Base-by-base conservation (phyloP, 768 basidiomycete species). In the Saitozyma podzolica region DNA sequence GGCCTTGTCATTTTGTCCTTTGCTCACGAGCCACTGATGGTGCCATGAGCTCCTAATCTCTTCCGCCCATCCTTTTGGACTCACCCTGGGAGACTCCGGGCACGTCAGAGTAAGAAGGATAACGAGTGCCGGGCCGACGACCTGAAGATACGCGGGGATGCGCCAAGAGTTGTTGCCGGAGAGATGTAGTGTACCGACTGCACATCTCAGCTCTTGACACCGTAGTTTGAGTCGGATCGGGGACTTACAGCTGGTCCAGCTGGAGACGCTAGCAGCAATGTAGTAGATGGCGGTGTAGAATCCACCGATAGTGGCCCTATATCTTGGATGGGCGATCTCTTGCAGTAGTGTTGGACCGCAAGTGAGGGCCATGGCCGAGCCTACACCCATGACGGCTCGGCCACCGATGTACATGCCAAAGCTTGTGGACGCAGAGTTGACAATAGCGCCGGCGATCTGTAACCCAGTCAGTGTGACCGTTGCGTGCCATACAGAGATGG, bases 331-430 rank as follows among this genome's bases (percentile, higher is more conserved):
- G 49, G 49, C 49, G 49, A 49, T 40, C 47, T 58, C 20, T 49
- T 14, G 55, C 9, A n/a, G 20, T 9, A 19, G 16, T 29, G 19
- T 62, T 40, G 17, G 50, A 56, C 50, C 43, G 41, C 41, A 43
- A n/a, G 37, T 55, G 64, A 62, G 90, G 9, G 90, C 89, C 54
- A 89, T 86, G 70, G 86, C 88, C 17, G 86, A 86, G 0, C 69
- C 69, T 7, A 61, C 53, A 58, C 69, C 69, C 8, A 71, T 50
- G n/a, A 71, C 45, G 13, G 65, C 54, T 43, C 69, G 63, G 37
- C 63, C 61, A 5, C 64, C 68, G 14, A 69, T 55, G 56, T 61
- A 59, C 51, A 63, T 56, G 2, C 58, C 59, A 29, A 29, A 29
- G 29, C 29, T 29, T 5, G 29, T 29, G 29, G 29, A 29, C 17